Evolutionary conservation across 768 basidiomycete genomes (phyloP).

Genomic region (Mycena venus): DNA sequence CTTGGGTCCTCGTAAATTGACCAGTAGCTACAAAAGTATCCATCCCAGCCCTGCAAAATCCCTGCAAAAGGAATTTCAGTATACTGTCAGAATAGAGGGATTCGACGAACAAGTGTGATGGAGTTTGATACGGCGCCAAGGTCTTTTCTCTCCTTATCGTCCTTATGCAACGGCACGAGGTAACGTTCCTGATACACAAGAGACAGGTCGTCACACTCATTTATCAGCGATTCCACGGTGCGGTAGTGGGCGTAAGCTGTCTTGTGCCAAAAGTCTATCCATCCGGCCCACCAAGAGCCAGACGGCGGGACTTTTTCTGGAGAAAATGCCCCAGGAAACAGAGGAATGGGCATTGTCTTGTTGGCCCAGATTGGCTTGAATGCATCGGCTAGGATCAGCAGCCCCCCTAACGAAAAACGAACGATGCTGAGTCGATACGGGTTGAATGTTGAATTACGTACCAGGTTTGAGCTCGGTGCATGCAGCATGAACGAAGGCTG

Average conservation of each 20-base stretch:
- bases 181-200: neutral
- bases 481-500: neutral
- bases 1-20: neutral
- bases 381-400: neutral
- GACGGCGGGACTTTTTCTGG: neutral
- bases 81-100: neutral
- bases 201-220: neutral
- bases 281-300: slow-evolving; percentile 1
- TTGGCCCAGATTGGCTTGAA: neutral
- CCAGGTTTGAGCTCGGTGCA: neutral
- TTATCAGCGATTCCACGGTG: neutral
- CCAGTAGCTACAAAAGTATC: neutral
- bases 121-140: neutral
- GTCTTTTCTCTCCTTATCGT: neutral
- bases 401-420: neutral
- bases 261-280: neutral
- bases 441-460: neutral
- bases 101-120: neutral
- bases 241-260: neutral
- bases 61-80: neutral
- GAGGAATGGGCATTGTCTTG: neutral
- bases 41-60: neutral
- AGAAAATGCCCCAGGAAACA: neutral
- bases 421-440: neutral
- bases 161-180: neutral